These are phyloP conservation scores for Cnidoscolus chayamansa DNA, from an alignment of 441 rosid genomes.

Conservation along the genomic window DNA sequence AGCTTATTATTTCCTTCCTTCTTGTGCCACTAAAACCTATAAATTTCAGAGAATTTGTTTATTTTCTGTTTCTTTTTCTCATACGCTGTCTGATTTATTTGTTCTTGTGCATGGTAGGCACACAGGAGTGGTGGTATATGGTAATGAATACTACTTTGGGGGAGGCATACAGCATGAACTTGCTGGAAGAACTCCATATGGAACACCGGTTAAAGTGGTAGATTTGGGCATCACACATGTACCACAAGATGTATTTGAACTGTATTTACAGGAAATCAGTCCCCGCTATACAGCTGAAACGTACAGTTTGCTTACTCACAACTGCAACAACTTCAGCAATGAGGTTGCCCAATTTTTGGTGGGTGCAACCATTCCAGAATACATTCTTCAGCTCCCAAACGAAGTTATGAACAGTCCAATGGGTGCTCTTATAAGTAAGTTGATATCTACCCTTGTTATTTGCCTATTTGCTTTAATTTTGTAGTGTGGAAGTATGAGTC, in stretches of 20 bases:
- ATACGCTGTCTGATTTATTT: neutral
- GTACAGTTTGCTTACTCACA: constrained; percentile 76
- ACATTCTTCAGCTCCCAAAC: constrained; percentile 77
- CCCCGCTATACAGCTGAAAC: constrained; percentile 85
- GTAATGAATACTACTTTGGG: constrained; percentile 76
- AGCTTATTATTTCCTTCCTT: no score
- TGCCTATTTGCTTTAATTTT: neutral
- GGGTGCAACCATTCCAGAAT: constrained; percentile 70
- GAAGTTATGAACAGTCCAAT: constrained; percentile 91
- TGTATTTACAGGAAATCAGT: constrained; percentile 75
- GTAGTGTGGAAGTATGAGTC: neutral
- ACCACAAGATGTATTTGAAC: constrained; percentile 83
- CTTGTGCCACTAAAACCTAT: no score
- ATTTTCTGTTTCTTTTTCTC: no score
- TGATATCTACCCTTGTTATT: neutral
- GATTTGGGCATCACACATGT: constrained; percentile 80
- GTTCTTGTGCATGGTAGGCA: constrained; percentile 52
- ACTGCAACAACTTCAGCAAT: constrained; percentile 90
- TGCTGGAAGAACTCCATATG: constrained; percentile 74
- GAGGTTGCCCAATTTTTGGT: constrained; percentile 91
- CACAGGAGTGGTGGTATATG: constrained; percentile 82
- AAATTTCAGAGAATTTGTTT: neutral
- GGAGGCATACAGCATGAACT: constrained; percentile 75
- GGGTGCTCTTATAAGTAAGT: constrained; percentile 87
- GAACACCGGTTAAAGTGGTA: constrained; percentile 59